Conservation (phyloP, 1,284 basidiomycete species). For the Agaricales sp. region DNA sequence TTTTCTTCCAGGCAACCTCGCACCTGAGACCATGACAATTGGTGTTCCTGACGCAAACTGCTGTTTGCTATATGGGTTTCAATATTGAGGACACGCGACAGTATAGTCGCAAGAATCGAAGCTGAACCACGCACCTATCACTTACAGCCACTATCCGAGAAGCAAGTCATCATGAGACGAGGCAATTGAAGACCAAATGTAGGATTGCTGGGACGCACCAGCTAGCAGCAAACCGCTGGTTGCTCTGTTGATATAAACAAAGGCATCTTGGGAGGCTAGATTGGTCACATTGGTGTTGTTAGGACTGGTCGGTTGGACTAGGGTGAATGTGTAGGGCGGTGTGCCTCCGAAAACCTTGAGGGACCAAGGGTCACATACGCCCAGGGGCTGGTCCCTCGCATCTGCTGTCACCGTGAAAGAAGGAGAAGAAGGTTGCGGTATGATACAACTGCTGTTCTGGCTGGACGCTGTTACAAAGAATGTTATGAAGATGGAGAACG, state of each 20-base stretch:
- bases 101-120: too few species aligned
- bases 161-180: background rate
- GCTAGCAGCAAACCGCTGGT: background rate
- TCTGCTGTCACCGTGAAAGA: background rate
- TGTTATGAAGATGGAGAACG: background rate
- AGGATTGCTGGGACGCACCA: background rate
- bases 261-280: background rate
- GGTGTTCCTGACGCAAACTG: background rate
- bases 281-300: background rate
- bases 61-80: too few species aligned
- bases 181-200: background rate
- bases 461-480: background rate
- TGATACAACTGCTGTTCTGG: background rate
- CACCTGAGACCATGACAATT: background rate
- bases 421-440: background rate
- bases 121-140: background rate
- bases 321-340: background rate
- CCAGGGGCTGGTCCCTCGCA: background rate
- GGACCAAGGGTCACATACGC: background rate
- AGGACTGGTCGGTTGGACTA: background rate
- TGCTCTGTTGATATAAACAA: background rate
- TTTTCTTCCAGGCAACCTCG: too few species aligned
- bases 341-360: background rate
- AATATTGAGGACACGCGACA: too few species aligned
- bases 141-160: background rate